Evolutionary conservation across 768 basidiomycete species (phyloP), one percentile per base, ranked within the genome.

Genomic region (Tephrocybe sp.): DNA sequence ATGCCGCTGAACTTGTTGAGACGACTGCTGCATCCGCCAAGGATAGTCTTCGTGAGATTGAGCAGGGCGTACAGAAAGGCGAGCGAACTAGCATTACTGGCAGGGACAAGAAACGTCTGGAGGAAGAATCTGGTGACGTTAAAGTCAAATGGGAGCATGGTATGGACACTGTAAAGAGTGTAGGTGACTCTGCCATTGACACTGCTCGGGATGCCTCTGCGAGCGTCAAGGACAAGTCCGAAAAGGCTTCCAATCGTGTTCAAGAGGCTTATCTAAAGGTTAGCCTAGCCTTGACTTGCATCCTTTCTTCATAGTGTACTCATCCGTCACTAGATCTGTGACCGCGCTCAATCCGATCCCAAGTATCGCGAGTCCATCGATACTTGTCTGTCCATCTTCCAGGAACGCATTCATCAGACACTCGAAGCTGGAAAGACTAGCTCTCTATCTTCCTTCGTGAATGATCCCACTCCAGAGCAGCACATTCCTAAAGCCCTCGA

Each of bases 381-480:
- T 38, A 83, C 80, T 2, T 62, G 88, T 23, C 82, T 89, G 57
- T 66, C 68, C 41, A 71, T 82, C 42, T 61, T 79, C 1, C 77
- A 82, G 53, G 80, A 82, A 52, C 84, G 87, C 64, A 59, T 87
- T 30, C 71, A 78, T 50, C 68, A 84, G 31, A 78, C 84, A 42
- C 69, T 73, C 0, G 77, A 77, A 0, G 67, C 76, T 1, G 72
- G 67, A 44, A 65, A 74, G 36, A 72, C 76, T 49, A 62, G 73
- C 20, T 77, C 79, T 0, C 70, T 89, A 32, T 72, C 77, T 12
- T 72, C 72, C 2, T 77, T 88, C 60, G 72, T 88, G 48, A 62
- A 77, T 8, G 86, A 89, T 45, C 77, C 82, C 14, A 81, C 84
- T 0, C 72, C 77, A 3, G 84, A 83, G 45, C 77, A 86, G 60